phyloP scores from a whole-genome alignment of 2,329 filamentous ascomycete genomes.

The Exophiala viscosa region DNA sequence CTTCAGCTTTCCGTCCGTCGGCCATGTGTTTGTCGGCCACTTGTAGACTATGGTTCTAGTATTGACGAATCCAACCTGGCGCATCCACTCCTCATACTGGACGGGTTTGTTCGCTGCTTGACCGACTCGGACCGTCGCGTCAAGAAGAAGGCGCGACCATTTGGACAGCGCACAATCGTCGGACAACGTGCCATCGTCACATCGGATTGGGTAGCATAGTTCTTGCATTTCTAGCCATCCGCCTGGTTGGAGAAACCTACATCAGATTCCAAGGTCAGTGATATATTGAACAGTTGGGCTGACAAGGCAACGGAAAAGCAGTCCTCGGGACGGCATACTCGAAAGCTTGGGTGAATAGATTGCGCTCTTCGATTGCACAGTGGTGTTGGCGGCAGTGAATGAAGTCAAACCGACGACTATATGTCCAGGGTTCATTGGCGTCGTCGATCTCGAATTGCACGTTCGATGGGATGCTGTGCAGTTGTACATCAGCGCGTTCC shows the following conservation, averaged over 20 bases:
- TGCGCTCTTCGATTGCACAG: slow-evolving; percentile 38
- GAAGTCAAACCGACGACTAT: slow-evolving; percentile 32
- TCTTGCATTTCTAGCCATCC: too few relatives aligned
- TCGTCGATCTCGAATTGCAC: slow-evolving; percentile 35
- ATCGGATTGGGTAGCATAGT: too few relatives aligned
- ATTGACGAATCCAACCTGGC: slow-evolving; percentile 24
- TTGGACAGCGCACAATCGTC: too few relatives aligned
- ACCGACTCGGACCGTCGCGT: too few relatives aligned
- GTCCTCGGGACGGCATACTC: background rate
- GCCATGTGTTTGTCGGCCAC: slow-evolving; percentile 50
- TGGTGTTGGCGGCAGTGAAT: slow-evolving; percentile 34
- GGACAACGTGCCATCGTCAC: too few relatives aligned
- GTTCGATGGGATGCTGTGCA: slow-evolving; percentile 33
- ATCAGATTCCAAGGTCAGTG: too few relatives aligned
- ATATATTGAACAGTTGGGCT: too few relatives aligned
- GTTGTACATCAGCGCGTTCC: background rate
- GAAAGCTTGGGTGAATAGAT: slow-evolving; percentile 38
- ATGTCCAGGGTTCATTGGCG: slow-evolving; percentile 33
- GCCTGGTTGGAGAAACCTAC: too few relatives aligned
- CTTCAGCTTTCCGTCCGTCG: slow-evolving; percentile 44
- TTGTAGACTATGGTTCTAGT: background rate
- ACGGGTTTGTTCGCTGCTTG: too few relatives aligned
- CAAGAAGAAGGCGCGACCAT: too few relatives aligned
- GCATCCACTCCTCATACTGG: too few relatives aligned
- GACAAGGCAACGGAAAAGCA: too few relatives aligned